phyloP scores from a whole-genome alignment of 148 eudicot species.

The Salicornia ramosissima region DNA sequence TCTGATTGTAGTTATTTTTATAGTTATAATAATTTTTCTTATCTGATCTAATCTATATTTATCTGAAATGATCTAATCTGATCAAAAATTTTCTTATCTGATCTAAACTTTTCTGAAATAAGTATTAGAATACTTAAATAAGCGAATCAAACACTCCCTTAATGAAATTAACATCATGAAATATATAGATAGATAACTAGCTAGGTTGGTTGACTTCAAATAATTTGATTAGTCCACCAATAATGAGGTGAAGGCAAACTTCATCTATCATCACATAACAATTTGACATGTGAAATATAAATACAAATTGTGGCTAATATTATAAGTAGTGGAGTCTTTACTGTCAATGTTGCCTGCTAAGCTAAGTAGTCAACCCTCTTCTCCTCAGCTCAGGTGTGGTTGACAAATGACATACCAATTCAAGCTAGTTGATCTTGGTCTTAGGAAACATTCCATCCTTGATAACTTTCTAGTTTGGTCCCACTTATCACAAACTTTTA shows the following conservation, averaged over 20 bases:
- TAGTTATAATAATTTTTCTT: no score
- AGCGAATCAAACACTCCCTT: no score
- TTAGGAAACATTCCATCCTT: slow-evolving; percentile 26
- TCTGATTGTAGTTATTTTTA: no score
- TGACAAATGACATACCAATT: slow-evolving; percentile 14
- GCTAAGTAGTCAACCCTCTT: slow-evolving; percentile 5
- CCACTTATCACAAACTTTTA: slow-evolving; percentile 9
- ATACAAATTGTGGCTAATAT: neutral
- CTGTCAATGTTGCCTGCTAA: slow-evolving; percentile 23
- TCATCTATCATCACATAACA: neutral
- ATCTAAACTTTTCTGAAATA: no score
- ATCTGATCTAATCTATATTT: no score
- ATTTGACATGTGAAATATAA: slow-evolving; percentile 15
- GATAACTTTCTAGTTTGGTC: slow-evolving; percentile 22
- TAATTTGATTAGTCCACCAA: neutral
- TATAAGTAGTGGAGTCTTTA: slow-evolving; percentile 24
- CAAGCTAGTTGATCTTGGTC: slow-evolving; percentile 20
- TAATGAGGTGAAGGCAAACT: slow-evolving; percentile 1
- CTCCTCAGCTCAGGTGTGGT: slow-evolving; percentile 30
- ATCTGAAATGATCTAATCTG: no score
- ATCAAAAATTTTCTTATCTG: no score
- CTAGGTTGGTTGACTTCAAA: slow-evolving; percentile 16
- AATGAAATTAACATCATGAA: neutral
- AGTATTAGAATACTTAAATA: no score
- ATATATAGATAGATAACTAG: neutral